Evolutionary conservation across 345 rosid genomes (phyloP).

Genomic region (Corchorus olitorius): DNA sequence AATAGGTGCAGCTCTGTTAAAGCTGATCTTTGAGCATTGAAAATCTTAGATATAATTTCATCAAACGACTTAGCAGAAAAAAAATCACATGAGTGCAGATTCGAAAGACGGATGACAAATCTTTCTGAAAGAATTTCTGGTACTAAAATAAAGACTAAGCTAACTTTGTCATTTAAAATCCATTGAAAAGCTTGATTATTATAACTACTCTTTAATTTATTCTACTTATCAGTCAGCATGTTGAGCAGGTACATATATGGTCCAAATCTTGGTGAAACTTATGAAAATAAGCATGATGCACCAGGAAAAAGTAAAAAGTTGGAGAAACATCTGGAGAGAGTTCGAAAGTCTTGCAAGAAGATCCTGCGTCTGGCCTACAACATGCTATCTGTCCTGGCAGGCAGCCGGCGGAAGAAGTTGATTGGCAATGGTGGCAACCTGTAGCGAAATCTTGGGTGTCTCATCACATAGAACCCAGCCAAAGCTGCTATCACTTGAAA

Average conservation of each 20-base stretch:
- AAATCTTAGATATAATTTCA: not conserved
- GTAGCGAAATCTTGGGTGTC: slow-evolving; percentile 93
- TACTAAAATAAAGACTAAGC: too few species aligned
- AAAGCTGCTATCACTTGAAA: slow-evolving; percentile 81
- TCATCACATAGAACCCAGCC: slow-evolving; percentile 75
- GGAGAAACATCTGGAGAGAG: not conserved
- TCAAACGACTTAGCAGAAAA: not conserved
- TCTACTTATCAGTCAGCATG: slow-evolving; percentile 5
- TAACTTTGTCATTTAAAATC: too few species aligned
- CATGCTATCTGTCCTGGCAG: slow-evolving; percentile 92
- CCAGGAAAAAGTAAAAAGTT: not conserved
- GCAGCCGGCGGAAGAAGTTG: slow-evolving; percentile 96
- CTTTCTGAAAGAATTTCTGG: too few species aligned
- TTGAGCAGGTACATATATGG: slow-evolving; percentile 9
- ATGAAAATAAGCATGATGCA: not conserved
- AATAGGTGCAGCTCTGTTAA: too few species aligned
- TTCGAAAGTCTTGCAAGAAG: not conserved
- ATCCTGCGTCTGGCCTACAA: slow-evolving; percentile 38
- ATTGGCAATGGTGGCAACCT: slow-evolving; percentile 81
- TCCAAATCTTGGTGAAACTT: not conserved
- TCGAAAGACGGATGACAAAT: too few species aligned
- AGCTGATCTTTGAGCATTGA: not conserved
- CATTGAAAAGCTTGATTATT: slow-evolving; percentile 1
- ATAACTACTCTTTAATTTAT: not conserved
- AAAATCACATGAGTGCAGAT: not conserved